These are phyloP conservation scores for Thermothelomyces thermophilus DNA, from an alignment of 2,329 filamentous ascomycete species.

Conservation along the genomic window DNA sequence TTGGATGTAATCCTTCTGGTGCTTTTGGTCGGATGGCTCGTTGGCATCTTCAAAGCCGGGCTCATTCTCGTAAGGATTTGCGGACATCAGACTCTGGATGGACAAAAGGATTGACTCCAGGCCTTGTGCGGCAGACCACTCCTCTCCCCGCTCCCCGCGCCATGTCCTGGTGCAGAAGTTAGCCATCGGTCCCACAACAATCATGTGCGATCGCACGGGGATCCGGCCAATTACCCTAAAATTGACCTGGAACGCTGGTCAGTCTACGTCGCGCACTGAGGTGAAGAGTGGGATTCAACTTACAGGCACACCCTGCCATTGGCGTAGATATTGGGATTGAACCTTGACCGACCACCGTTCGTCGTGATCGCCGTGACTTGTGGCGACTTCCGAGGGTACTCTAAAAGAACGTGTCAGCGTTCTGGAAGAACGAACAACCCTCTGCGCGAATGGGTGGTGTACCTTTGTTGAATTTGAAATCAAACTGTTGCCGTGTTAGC, in stretches of 20 bases:
- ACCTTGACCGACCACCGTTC: conserved; percentile 79
- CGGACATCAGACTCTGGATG: conserved; percentile 92
- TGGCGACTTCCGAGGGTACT: conserved; percentile 71
- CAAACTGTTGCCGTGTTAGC: conserved; percentile 52
- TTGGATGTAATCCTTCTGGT: conserved; percentile 67
- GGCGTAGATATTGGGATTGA: conserved; percentile 96
- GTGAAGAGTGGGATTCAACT: conserved; percentile 32
- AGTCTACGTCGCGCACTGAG: conserved; percentile 2
- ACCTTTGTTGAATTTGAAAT: conserved; percentile 71
- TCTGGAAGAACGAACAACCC: not conserved
- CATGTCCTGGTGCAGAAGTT: conserved; percentile 67
- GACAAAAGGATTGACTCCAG: conserved; percentile 91
- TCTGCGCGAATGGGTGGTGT: conserved; percentile 2
- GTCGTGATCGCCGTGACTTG: conserved; percentile 68
- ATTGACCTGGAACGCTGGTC: conserved; percentile 58
- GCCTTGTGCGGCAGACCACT: conserved; percentile 95
- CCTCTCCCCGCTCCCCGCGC: conserved; percentile 81
- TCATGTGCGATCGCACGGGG: not conserved
- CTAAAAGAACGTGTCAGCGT: conserved; percentile 37
- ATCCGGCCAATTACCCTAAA: conserved; percentile 57
- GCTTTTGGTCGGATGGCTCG: conserved; percentile 60
- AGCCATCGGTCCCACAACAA: conserved; percentile 19
- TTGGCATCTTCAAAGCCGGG: conserved; percentile 81
- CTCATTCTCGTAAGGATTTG: conserved; percentile 93
- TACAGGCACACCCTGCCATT: conserved; percentile 87